phyloP scores from a whole-genome alignment of 2,329 filamentous ascomycete species.

The Fusarium tuaranense region DNA sequence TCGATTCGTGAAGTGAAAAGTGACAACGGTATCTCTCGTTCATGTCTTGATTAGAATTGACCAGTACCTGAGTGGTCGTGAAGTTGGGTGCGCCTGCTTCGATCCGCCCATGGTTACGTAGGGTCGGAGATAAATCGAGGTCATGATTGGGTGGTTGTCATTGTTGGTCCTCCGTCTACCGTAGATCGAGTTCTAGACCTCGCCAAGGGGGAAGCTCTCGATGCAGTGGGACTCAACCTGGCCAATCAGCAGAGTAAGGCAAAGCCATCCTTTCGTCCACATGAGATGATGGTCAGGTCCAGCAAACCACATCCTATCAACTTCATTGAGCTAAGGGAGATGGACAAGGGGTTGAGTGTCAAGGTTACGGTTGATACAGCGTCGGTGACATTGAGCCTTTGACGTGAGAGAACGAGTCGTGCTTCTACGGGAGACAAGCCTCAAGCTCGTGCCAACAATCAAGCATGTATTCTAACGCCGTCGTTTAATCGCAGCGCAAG shows the following conservation, averaged over 20 bases:
- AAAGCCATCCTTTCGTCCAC: not conserved
- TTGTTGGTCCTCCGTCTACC: not conserved
- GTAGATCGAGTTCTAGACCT: not conserved
- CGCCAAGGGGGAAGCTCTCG: not conserved
- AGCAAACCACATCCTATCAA: not conserved
- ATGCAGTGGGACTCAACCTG: too few species aligned
- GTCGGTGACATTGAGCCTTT: not conserved
- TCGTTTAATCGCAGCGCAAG: too few species aligned
- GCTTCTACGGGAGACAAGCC: too few species aligned
- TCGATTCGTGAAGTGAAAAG: not conserved
- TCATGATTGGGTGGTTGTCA: not conserved
- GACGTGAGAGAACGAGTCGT: not conserved
- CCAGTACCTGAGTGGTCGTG: too few species aligned
- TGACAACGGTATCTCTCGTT: not conserved
- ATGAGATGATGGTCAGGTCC: not conserved
- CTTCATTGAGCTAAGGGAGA: not conserved
- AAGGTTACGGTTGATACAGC: not conserved
- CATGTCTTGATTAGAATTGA: not conserved
- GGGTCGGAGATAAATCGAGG: not conserved
- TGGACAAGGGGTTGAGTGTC: not conserved
- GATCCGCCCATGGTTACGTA: not conserved
- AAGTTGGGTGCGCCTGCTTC: too few species aligned
- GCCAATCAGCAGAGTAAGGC: not conserved
- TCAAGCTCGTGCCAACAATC: too few species aligned
- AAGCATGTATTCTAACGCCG: too few species aligned